Conservation (phyloP, 1,284 basidiomycete genomes). For the Tremellales sp. region DNA sequence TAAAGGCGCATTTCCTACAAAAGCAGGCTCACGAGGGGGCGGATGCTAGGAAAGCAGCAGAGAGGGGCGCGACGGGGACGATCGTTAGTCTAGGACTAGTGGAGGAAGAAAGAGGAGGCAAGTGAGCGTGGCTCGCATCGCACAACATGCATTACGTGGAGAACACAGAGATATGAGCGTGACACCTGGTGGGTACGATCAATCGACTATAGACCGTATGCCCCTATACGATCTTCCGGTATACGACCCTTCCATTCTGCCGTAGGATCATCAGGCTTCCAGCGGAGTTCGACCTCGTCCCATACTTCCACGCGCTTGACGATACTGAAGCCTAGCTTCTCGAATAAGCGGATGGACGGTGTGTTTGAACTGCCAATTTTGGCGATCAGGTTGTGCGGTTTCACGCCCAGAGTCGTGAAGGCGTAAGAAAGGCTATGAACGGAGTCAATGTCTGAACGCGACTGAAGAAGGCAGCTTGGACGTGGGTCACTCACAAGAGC, state of each 20-base stretch:
- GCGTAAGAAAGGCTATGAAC: conserved; percentile 44
- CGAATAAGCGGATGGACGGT: conserved; percentile 60
- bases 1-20: conserved; percentile 70
- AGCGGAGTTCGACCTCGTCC: conserved; percentile 66
- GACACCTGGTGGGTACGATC: background rate
- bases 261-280: conserved; percentile 4
- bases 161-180: background rate
- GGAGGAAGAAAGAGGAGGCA: conserved; percentile 49
- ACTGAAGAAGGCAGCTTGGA: background rate
- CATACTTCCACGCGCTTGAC: conserved; percentile 67
- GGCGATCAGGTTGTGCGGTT: conserved; percentile 52
- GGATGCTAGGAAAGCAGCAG: conserved; percentile 67
- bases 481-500: conserved; percentile 51
- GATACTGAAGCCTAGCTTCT: conserved; percentile 63
- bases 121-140: background rate
- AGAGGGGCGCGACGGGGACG: conserved; percentile 67
- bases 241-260: conserved; percentile 10
- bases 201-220: conserved; percentile 11
- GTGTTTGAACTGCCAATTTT: conserved; percentile 57
- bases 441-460: conserved; percentile 4
- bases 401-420: conserved; percentile 15
- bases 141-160: conserved; percentile 6
- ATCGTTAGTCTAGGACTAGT: conserved; percentile 71
- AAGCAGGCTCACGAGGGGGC: conserved; percentile 62
- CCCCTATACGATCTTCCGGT: conserved; percentile 16